A percentile compares a stretch with the other conserved stretches of the same genome.
Evolutionary conservation across 768 basidiomycete species (phyloP).

Genomic region (Hericium alpestre): DNA sequence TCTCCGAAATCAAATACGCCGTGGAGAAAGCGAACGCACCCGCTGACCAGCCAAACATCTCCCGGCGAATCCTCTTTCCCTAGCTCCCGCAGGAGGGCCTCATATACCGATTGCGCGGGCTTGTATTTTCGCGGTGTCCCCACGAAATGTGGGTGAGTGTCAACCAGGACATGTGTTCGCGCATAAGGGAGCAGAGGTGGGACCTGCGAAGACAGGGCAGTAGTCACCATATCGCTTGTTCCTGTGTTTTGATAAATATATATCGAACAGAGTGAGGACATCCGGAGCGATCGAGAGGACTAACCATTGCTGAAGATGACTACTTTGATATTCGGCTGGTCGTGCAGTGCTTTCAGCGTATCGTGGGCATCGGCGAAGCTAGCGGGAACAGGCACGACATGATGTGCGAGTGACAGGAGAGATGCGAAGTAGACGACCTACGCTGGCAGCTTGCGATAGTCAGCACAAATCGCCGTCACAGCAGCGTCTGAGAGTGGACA

Average conservation of each 20-base stretch:
- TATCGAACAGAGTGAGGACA: too few species aligned
- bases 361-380: constrained; percentile 17
- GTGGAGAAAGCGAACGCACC: constrained; percentile 11
- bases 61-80: constrained; percentile 8
- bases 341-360: constrained; percentile 11
- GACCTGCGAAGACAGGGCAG: constrained; percentile 8
- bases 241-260: background rate
- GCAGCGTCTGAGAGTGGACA: background rate
- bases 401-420: background rate
- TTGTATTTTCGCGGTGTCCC: constrained; percentile 18
- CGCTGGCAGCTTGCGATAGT: constrained; percentile 15
- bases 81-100: constrained; percentile 10
- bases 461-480: constrained; percentile 13
- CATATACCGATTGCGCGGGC: constrained; percentile 17
- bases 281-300: background rate
- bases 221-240: constrained; percentile 13
- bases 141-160: constrained; percentile 4
- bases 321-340: constrained; percentile 7
- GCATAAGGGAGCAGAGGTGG: background rate
- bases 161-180: constrained; percentile 2
- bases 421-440: constrained; percentile 1
- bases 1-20: background rate
- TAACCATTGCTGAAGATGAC: constrained; percentile 22
- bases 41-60: constrained; percentile 22
- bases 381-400: background rate